Conservation (phyloP, 768 basidiomycete genomes). For the Mrakia blollopis region DNA sequence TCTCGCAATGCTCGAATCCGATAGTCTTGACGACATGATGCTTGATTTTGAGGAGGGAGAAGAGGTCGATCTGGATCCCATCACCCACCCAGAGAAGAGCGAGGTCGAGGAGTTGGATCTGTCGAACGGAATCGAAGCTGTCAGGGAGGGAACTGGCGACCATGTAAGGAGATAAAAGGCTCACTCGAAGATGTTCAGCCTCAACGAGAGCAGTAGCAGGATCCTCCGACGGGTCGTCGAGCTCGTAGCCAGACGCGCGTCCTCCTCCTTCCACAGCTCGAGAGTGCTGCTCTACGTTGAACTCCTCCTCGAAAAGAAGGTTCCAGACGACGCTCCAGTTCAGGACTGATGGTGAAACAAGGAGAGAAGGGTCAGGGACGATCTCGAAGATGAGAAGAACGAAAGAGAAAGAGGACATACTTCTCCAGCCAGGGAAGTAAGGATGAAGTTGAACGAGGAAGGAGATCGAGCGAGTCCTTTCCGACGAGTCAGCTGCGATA, state of each 20-base stretch:
- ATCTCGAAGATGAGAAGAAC: too few species aligned
- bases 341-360: conserved; percentile 37
- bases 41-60: conserved; percentile 60
- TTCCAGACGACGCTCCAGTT: neutral
- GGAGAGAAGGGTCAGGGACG: too few species aligned
- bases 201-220: neutral
- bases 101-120: conserved; percentile 40
- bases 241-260: neutral
- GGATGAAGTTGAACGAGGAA: conserved; percentile 66
- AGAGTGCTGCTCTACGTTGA: neutral
- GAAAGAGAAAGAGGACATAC: too few species aligned
- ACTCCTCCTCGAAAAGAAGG: conserved; percentile 9
- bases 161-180: too few species aligned
- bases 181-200: neutral
- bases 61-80: conserved; percentile 55
- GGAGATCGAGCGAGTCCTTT: conserved; percentile 56
- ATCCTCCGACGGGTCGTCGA: neutral
- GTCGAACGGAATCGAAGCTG: neutral
- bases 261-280: neutral
- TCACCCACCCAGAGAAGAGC: conserved; percentile 64
- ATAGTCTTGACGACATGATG: conserved; percentile 49
- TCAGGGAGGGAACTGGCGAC: neutral
- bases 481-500: conserved; percentile 36
- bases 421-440: conserved; percentile 60
- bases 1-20: conserved; percentile 56